Percentiles rank a stretch among this genome's conserved stretches.
Evolutionary conservation across 345 rosid genomes (phyloP).

Genomic region (Abelmoschus esculentus): DNA sequence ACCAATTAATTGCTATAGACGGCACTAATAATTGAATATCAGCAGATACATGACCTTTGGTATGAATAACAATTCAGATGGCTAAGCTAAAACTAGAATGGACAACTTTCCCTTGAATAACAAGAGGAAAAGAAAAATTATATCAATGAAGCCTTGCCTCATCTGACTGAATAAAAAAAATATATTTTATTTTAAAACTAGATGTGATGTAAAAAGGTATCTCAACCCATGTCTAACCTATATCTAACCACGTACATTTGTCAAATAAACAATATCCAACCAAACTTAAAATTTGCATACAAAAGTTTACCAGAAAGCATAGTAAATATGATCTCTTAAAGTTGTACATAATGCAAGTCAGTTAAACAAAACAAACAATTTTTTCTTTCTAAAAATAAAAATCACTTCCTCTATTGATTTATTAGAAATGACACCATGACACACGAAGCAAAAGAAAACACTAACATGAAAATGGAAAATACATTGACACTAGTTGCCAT

Average conservation of each 20-base stretch:
- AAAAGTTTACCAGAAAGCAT: not conserved
- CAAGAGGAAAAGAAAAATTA: not conserved
- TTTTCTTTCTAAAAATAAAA: not conserved
- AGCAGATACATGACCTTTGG: not conserved
- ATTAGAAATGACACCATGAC: not conserved
- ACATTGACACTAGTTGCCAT: not conserved
- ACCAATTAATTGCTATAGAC: not conserved
- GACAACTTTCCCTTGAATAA: not conserved
- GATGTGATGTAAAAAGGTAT: not conserved
- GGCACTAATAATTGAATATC: not conserved
- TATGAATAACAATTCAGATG: not conserved
- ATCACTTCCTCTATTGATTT: not conserved
- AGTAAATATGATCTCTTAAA: not conserved
- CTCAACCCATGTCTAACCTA: not conserved
- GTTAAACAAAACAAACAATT: not conserved
- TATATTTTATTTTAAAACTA: not conserved
- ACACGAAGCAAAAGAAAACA: not conserved
- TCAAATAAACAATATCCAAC: no score
- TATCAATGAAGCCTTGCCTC: not conserved
- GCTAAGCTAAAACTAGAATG: not conserved
- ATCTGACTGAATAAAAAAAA: not conserved
- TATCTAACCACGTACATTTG: not conserved
- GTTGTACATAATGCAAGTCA: no score
- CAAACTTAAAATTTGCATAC: not conserved
- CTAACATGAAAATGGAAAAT: not conserved